phyloP scores from a whole-genome alignment of 2,329 filamentous ascomycete genomes.

The Geosmithia putterillii region DNA sequence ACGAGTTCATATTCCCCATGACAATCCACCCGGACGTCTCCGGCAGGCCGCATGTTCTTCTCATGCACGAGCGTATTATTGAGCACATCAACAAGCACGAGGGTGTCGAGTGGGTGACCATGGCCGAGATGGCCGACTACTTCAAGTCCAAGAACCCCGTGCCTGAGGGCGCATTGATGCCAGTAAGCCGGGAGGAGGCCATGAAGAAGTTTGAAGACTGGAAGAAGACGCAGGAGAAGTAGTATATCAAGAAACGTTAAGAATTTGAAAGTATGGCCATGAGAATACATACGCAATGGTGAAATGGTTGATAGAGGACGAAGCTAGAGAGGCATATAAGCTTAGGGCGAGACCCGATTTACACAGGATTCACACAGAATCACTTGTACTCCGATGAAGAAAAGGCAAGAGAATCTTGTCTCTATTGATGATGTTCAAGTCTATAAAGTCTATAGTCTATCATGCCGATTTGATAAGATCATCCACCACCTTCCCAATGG shows the following conservation, averaged over 20 bases:
- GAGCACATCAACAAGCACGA: conserved; percentile 53
- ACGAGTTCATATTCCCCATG: conserved; percentile 67
- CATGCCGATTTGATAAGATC: neutral
- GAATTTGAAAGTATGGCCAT: too few species aligned
- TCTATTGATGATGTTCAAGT: neutral
- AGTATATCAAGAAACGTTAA: too few species aligned
- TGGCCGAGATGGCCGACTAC: conserved; percentile 50
- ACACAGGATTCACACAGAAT: too few species aligned
- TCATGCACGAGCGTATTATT: conserved; percentile 58
- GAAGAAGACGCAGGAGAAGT: neutral
- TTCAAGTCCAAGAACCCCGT: conserved; percentile 55
- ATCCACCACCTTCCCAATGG: conserved; percentile 22
- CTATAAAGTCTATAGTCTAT: neutral
- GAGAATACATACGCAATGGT: too few species aligned
- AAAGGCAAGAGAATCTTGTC: neutral
- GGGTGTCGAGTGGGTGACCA: conserved; percentile 54
- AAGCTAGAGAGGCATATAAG: too few species aligned
- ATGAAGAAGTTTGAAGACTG: conserved; percentile 22
- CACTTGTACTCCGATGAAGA: too few species aligned
- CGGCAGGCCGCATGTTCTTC: conserved; percentile 58
- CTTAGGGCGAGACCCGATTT: too few species aligned
- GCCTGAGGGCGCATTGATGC: conserved; percentile 46
- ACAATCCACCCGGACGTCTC: conserved; percentile 66
- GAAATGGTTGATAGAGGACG: too few species aligned
- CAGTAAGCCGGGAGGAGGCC: conserved; percentile 40